These are phyloP conservation scores for Phylloporus rhodoxanthus DNA, from an alignment of 768 basidiomycete species.

Conservation along the genomic window DNA sequence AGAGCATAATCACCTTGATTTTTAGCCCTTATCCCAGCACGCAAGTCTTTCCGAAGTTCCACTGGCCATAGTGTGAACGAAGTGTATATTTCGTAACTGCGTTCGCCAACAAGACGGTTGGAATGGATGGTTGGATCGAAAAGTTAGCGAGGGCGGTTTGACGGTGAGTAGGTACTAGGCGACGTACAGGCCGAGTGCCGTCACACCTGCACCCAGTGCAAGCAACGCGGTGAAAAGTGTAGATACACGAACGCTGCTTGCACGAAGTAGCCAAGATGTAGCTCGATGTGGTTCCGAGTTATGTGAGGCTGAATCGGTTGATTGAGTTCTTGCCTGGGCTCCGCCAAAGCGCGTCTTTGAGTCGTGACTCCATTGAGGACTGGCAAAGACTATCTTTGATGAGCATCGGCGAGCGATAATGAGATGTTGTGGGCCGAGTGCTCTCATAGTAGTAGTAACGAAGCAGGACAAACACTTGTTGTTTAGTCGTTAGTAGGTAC, in stretches of 20 bases:
- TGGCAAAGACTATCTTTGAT: background rate
- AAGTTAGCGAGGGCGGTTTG: background rate
- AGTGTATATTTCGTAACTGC: slow-evolving; percentile 51
- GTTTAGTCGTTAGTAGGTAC: too few species aligned
- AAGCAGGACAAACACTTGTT: too few species aligned
- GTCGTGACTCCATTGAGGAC: background rate
- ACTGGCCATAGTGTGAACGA: slow-evolving; percentile 62
- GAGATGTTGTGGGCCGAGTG: too few species aligned
- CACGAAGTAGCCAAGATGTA: slow-evolving; percentile 7
- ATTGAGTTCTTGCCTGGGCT: slow-evolving; percentile 3
- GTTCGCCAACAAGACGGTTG: background rate
- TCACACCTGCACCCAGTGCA: slow-evolving; percentile 34
- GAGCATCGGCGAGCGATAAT: slow-evolving; percentile 2
- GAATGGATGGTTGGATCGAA: background rate
- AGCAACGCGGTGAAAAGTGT: slow-evolving; percentile 37
- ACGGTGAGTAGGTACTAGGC: background rate
- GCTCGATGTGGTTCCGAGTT: background rate
- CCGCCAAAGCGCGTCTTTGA: background rate
- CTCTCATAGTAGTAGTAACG: too few species aligned
- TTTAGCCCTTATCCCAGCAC: slow-evolving; percentile 59
- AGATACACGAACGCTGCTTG: slow-evolving; percentile 30
- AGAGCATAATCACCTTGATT: slow-evolving; percentile 48
- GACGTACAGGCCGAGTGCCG: slow-evolving; percentile 41
- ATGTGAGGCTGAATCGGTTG: slow-evolving; percentile 10
- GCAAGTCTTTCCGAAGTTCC: slow-evolving; percentile 57